Percentiles rank a stretch among this genome's conserved stretches.
Evolutionary conservation across 352 stramenopile species (phyloP).

Genomic region (Plasmopara halstedii): DNA sequence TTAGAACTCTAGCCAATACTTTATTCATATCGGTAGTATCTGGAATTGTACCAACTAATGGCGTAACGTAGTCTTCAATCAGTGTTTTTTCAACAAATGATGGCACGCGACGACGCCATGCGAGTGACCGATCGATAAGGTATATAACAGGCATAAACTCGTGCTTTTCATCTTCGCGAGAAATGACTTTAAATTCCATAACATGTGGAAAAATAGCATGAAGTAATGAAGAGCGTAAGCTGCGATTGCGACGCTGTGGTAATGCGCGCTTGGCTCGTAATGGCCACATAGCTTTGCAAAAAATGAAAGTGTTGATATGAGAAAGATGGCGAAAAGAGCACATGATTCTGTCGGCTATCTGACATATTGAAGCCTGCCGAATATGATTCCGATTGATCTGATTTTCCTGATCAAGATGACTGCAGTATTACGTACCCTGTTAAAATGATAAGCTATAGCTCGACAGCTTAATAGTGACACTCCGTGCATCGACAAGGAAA

Average conservation of each 20-base stretch:
- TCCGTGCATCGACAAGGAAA: too few relatives aligned
- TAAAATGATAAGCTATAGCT: too few relatives aligned
- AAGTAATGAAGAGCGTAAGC: conserved; percentile 19
- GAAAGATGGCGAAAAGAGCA: too few relatives aligned
- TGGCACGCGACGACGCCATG: conserved; percentile 45
- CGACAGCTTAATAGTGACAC: too few relatives aligned
- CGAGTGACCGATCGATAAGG: conserved; percentile 48
- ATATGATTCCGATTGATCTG: too few relatives aligned
- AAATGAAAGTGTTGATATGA: too few relatives aligned
- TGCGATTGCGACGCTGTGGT: conserved; percentile 9
- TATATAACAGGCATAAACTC: conserved; percentile 75
- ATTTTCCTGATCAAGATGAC: too few relatives aligned
- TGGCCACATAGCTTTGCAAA: conserved; percentile 20
- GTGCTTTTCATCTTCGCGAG: conserved; percentile 60
- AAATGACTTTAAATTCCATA: conserved; percentile 78
- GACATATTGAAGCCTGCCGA: too few relatives aligned
- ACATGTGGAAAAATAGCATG: conserved; percentile 51
- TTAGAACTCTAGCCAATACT: conserved; percentile 24
- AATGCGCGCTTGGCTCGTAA: conserved; percentile 12
- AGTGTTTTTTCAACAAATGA: conserved; percentile 39
- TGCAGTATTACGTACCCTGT: too few relatives aligned
- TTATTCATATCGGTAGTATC: conserved; percentile 8
- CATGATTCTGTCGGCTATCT: too few relatives aligned
- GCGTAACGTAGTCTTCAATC: conserved; percentile 54
- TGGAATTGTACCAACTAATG: conserved; percentile 24